Percentiles rank a stretch among this genome's conserved stretches.
Evolutionary conservation across 768 basidiomycete genomes (phyloP).

Genomic region (Calvatia gigantea): DNA sequence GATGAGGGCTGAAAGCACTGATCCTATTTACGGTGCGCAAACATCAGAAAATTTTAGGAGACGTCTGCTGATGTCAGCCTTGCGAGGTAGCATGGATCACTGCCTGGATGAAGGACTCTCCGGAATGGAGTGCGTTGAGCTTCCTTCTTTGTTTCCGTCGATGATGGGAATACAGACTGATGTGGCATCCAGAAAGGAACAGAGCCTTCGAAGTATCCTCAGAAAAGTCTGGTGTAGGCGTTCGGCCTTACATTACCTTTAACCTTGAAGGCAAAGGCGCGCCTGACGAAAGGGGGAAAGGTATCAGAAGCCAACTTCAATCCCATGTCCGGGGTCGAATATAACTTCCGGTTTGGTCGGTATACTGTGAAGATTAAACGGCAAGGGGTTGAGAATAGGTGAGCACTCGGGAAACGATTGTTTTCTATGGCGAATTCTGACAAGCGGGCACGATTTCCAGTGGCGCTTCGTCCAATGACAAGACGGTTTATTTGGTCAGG

Average conservation of each 20-base stretch:
- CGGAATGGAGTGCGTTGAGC: slow-evolving; percentile 45
- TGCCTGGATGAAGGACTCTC: slow-evolving; percentile 54
- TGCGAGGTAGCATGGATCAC: slow-evolving; percentile 49
- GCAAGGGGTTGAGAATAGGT: neutral
- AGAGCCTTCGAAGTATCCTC: neutral
- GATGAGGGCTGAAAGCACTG: neutral
- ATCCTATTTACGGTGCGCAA: slow-evolving; percentile 2
- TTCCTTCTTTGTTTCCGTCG: neutral
- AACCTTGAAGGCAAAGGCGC: neutral
- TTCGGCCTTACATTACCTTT: neutral
- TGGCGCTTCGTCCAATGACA: neutral
- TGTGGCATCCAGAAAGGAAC: neutral
- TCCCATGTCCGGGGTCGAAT: neutral
- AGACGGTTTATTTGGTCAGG: neutral
- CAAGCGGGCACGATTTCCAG: neutral
- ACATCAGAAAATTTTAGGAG: neutral
- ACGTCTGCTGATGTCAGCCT: neutral
- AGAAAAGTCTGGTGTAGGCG: neutral
- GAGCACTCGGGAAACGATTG: neutral
- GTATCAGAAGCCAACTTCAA: neutral
- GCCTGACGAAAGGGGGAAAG: neutral
- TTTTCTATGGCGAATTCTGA: neutral
- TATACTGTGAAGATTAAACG: neutral
- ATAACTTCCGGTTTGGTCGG: neutral
- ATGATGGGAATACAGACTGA: no score